Evolutionary conservation across 129 eudicot species (phyloP).

Genomic region (Flaveria ramosissima): DNA sequence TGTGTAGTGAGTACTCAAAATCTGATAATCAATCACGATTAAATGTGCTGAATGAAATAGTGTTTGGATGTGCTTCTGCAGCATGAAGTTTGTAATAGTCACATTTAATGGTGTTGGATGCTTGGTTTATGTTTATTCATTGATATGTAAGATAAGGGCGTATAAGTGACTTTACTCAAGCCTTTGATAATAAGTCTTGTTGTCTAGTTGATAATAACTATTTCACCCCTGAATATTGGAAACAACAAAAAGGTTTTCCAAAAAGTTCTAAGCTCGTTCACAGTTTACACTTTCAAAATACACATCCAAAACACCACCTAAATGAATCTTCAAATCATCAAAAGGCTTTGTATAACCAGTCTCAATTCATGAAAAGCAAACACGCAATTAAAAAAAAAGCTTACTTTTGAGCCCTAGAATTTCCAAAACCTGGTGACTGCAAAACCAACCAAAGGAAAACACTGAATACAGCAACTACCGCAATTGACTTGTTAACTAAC

Average conservation of each 20-base stretch:
- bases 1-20: not conserved
- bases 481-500: not conserved
- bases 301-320: conserved; percentile 8
- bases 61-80: not conserved
- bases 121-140: not conserved
- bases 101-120: not conserved
- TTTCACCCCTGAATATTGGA: too few species aligned
- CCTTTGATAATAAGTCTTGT: too few species aligned
- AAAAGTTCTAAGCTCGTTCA: too few species aligned
- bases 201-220: too few species aligned
- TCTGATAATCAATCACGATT: not conserved
- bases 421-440: conserved; percentile 44
- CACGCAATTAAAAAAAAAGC: not conserved
- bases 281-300: not conserved
- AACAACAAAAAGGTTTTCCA: too few species aligned
- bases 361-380: not conserved
- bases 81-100: not conserved
- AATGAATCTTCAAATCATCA: not conserved
- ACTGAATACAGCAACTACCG: not conserved
- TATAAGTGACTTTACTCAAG: not conserved
- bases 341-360: not conserved
- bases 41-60: not conserved
- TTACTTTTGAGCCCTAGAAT: conserved; percentile 56
- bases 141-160: not conserved
- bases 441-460: not conserved